Base-by-base conservation (phyloP, 2,329 filamentous ascomycete species). In the Xylariaceae sp. region DNA sequence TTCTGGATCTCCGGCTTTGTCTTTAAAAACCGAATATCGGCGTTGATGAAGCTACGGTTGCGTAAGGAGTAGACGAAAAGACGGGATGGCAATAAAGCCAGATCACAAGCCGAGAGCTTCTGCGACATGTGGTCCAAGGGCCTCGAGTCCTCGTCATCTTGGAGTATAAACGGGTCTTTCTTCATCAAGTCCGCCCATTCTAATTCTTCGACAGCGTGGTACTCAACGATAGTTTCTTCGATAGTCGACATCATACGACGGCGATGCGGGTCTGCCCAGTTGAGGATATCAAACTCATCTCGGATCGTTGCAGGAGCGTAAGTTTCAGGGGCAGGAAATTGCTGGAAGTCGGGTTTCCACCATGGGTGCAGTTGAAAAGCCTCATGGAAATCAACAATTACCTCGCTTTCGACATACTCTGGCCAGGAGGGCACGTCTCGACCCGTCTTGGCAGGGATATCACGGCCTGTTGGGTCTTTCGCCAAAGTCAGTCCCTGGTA, bases 311-410 rank as follows among this genome's bases (percentile, higher is more conserved):
- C 48, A 6, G 53, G 47, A 22, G 49, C 53, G 47, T 53, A 53
- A 15, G 50, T 42, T 17, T 55, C 53, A 6, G 44, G 45, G 18
- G 46, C 53, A 1, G 53, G 51, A 12, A 55, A 55, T 38, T 55
- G 53, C 18, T 45, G 45, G 38, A 56, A 56, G 39, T 47, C 46
- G 2, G 53, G 53, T 32, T 56, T 56, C 53, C 53, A 56, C 48
- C 51, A 56, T 2, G 53, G 53, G 9, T 54, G 39, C 17, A 56
- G 45, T 14, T 54, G 51, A 35, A 51, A 54, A 6, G 53, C 53
- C 48, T 56, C 53, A 19, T 49, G 51, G 27, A 56, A 56, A 44
- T 56, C 53, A 33, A 56, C 53, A 17, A 56, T 56, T 1, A 51
- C 46, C 32, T 56, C 51, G 31, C 53, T 56, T 19, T 56, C 53